phyloP scores from a whole-genome alignment of 163 green algal species.

The Smithsoniella earleae region DNA sequence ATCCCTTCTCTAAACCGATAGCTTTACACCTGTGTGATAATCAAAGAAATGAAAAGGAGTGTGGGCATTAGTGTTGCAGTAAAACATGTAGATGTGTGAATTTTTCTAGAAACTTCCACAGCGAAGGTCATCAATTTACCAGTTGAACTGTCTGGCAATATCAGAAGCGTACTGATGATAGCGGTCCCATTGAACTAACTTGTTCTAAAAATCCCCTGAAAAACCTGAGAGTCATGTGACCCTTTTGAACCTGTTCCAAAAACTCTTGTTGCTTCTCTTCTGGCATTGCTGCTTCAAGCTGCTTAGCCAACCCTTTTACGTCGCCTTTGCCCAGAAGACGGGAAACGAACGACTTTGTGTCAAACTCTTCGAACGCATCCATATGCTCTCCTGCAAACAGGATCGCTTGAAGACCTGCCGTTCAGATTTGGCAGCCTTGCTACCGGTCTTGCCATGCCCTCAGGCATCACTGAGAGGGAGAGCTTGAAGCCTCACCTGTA shows the following conservation, averaged over 20 bases:
- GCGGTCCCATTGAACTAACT: not conserved
- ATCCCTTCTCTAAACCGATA: no score
- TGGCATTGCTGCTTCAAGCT: constrained; percentile 63
- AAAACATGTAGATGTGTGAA: no score
- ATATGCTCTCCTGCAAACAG: constrained; percentile 91
- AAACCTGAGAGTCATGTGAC: constrained; percentile 85
- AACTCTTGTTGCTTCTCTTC: constrained; percentile 89
- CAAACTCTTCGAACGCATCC: constrained; percentile 96
- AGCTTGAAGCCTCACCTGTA: constrained; percentile 75
- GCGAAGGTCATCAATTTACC: no score
- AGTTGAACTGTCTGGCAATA: no score
- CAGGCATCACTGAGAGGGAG: no score
- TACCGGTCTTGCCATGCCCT: no score
- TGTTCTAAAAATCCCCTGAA: constrained; percentile 41
- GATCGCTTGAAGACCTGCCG: no score
- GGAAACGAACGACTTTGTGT: constrained; percentile 82
- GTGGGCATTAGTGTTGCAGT: no score
- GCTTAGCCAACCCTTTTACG: constrained; percentile 83
- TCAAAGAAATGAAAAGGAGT: no score
- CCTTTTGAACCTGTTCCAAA: constrained; percentile 82
- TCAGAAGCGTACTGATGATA: constrained; percentile 7
- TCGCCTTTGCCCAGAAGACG: constrained; percentile 79
- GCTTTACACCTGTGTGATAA: no score
- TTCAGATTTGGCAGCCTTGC: no score
- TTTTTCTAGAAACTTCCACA: no score